phyloP scores from a whole-genome alignment of 352 stramenopile genomes.

The Pythium insidiosum region DNA sequence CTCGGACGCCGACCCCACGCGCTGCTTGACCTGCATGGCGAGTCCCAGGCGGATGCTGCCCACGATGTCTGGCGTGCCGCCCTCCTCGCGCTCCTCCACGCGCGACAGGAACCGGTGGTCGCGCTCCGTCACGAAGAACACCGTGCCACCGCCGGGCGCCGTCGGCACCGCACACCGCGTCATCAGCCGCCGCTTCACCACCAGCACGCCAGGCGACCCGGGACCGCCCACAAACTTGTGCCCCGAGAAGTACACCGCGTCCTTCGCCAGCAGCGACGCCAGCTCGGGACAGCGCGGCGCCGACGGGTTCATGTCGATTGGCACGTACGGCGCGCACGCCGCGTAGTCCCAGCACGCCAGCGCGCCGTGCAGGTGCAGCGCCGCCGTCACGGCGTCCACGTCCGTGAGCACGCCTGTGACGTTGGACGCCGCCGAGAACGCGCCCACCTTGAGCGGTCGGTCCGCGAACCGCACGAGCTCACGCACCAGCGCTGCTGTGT shows the following conservation, averaged over 20 bases:
- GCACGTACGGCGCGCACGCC: slow-evolving; percentile 88
- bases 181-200: slow-evolving; percentile 86
- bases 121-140: slow-evolving; percentile 34
- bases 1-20: slow-evolving; percentile 17
- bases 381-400: slow-evolving; percentile 77
- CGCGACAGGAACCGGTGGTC: slow-evolving; percentile 65
- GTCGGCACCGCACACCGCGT: slow-evolving; percentile 34
- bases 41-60: slow-evolving; percentile 87
- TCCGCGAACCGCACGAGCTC: slow-evolving; percentile 42
- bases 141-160: slow-evolving; percentile 27
- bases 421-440: slow-evolving; percentile 93
- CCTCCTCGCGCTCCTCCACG: slow-evolving; percentile 91
- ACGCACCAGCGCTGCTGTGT: slow-evolving; percentile 40
- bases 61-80: slow-evolving; percentile 92
- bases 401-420: slow-evolving; percentile 92
- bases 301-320: slow-evolving; percentile 97
- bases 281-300: too few relatives aligned
- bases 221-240: slow-evolving; percentile 94
- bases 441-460: slow-evolving; percentile 71
- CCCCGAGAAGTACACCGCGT: slow-evolving; percentile 91
- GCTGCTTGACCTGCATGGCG: slow-evolving; percentile 79
- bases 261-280: slow-evolving; percentile 52
- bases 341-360: slow-evolving; percentile 96
- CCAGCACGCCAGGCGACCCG: slow-evolving; percentile 84
- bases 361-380: slow-evolving; percentile 89